Conservation (phyloP, 1,139 yeast species). For the Torulaspora globosa region DNA sequence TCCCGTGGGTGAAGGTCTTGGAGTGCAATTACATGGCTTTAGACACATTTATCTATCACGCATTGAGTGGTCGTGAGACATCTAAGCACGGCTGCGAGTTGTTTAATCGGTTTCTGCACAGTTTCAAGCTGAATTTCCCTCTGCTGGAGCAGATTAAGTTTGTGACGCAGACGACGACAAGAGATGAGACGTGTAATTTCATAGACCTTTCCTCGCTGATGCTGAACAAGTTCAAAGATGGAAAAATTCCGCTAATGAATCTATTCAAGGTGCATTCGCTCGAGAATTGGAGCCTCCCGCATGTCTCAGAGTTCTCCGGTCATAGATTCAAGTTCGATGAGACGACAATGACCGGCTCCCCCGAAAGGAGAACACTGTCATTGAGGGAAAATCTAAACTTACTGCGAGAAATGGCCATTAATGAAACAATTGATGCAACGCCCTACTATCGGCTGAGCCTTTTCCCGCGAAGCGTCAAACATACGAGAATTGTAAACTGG, state of each 20-base stretch:
- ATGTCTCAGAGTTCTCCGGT: conserved; percentile 24
- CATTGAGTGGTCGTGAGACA: conserved; percentile 1
- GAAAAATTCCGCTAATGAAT: conserved; percentile 15
- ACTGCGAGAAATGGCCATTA: conserved; percentile 20
- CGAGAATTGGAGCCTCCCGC: conserved; percentile 27
- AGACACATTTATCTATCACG: conserved; percentile 20
- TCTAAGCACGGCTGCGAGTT: background rate
- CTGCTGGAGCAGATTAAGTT: conserved; percentile 16
- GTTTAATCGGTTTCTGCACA: conserved; percentile 14
- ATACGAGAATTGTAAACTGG: conserved; percentile 27
- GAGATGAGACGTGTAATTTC: conserved; percentile 25
- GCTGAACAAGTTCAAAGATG: conserved; percentile 17
- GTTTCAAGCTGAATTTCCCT: conserved; percentile 16
- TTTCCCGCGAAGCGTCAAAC: conserved; percentile 26
- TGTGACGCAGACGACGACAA: conserved; percentile 7
- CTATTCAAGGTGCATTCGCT: conserved; percentile 27
- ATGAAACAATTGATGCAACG: conserved; percentile 27
- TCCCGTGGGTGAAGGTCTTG: conserved; percentile 13
- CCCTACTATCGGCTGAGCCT: conserved; percentile 26
- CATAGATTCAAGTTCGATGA: conserved; percentile 29
- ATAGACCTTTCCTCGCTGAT: conserved; percentile 25
- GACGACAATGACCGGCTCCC: conserved; percentile 19
- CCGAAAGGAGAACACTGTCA: conserved; percentile 15
- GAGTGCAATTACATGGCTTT: conserved; percentile 22
- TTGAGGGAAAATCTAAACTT: conserved; percentile 20